These are phyloP conservation scores for Phytophthora niederhauseri DNA, from an alignment of 352 stramenopile species.

Conservation along the genomic window DNA sequence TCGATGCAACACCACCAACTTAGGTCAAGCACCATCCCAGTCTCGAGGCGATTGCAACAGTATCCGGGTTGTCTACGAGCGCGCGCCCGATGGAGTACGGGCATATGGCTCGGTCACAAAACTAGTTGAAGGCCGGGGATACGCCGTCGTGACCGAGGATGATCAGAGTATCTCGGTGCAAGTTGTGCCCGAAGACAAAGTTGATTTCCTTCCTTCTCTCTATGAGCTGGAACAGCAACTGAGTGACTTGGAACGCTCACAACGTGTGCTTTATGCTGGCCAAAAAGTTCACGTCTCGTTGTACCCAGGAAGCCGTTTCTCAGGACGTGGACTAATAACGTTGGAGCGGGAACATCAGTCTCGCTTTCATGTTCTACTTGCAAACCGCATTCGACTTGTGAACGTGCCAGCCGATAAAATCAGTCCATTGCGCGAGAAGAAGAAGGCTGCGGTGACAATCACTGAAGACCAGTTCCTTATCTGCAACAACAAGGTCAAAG, in stretches of 20 bases:
- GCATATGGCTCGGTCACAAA: conserved; percentile 66
- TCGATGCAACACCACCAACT: conserved; percentile 8
- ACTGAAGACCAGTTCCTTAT: conserved; percentile 78
- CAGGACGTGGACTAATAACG: conserved; percentile 62
- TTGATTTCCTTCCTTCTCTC: conserved; percentile 68
- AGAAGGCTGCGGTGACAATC: conserved; percentile 56
- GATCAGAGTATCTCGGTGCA: conserved; percentile 69
- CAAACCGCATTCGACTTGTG: conserved; percentile 71
- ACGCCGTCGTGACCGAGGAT: conserved; percentile 63
- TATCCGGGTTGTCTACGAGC: conserved; percentile 58
- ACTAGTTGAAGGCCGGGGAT: conserved; percentile 46
- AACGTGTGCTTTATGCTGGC: conserved; percentile 61
- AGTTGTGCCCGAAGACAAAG: conserved; percentile 41
- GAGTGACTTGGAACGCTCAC: conserved; percentile 44
- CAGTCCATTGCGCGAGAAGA: conserved; percentile 63
- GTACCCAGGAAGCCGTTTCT: conserved; percentile 76
- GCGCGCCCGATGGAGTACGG: conserved; percentile 42
- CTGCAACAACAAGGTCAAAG: conserved; percentile 62
- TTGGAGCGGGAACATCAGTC: conserved; percentile 43
- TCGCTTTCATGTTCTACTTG: conserved; percentile 65
- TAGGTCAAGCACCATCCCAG: conserved; percentile 1
- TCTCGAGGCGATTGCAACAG: conserved; percentile 14
- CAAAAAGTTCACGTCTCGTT: conserved; percentile 76
- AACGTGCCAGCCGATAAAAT: conserved; percentile 75
- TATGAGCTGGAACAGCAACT: conserved; percentile 63